phyloP scores from a whole-genome alignment of 495 filamentous ascomycete genomes.

The Penicillium alfredii region DNA sequence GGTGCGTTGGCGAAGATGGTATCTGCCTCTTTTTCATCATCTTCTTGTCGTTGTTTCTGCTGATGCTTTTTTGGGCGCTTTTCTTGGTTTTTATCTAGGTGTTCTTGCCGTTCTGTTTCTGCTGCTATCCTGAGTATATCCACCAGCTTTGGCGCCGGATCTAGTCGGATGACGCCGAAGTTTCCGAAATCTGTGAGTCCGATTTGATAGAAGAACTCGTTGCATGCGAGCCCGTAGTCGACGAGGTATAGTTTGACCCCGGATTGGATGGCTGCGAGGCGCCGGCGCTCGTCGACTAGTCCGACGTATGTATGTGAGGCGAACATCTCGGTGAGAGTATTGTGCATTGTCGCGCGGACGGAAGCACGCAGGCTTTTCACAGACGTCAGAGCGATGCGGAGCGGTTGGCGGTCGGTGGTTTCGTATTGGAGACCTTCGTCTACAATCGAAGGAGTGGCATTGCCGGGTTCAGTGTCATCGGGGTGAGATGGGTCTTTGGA shows the following conservation, averaged over 20 bases:
- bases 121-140: slow-evolving; percentile 70
- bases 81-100: slow-evolving; percentile 9
- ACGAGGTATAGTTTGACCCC: slow-evolving; percentile 91
- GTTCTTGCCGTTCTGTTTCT: slow-evolving; percentile 49
- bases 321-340: slow-evolving; percentile 81
- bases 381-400: slow-evolving; percentile 66
- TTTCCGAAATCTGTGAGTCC: slow-evolving; percentile 96
- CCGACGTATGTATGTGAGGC: slow-evolving; percentile 91
- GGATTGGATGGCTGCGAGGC: slow-evolving; percentile 85
- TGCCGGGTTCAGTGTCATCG: slow-evolving; percentile 13
- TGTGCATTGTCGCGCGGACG: slow-evolving; percentile 83
- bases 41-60: slow-evolving; percentile 3
- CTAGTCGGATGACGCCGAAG: slow-evolving; percentile 78
- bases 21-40: slow-evolving; percentile 42
- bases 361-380: slow-evolving; percentile 73
- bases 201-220: slow-evolving; percentile 95
- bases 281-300: slow-evolving; percentile 78
- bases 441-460: slow-evolving; percentile 15
- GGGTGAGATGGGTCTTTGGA: slow-evolving; percentile 14
- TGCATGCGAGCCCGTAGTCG: slow-evolving; percentile 84
- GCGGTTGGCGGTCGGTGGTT: slow-evolving; percentile 59
- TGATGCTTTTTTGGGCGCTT: no score
- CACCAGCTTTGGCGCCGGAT: slow-evolving; percentile 63
- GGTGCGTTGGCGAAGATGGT: slow-evolving; percentile 63
- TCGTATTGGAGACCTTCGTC: slow-evolving; percentile 61